Evolutionary conservation across 352 stramenopile genomes (phyloP).

Genomic region (Thalassiosira ordinaria): DNA sequence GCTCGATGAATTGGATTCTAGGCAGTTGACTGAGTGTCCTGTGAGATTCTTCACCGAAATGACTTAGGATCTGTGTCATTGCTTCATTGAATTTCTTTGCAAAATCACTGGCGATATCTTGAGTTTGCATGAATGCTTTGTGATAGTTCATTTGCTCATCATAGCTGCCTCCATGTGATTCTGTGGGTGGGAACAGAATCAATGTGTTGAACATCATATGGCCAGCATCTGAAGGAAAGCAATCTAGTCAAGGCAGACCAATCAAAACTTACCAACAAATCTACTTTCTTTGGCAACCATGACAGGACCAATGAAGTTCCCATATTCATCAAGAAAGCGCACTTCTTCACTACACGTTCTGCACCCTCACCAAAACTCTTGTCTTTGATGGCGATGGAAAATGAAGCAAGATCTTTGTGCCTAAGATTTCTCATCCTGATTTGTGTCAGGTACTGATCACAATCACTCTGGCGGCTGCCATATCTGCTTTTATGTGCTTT

Average conservation of each 20-base stretch:
- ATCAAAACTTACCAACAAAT: constrained; percentile 38
- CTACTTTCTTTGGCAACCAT: constrained; percentile 66
- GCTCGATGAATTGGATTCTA: constrained; percentile 56
- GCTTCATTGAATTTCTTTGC: constrained; percentile 55
- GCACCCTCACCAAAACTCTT: constrained; percentile 58
- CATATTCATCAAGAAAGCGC: constrained; percentile 50
- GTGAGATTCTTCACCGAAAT: constrained; percentile 23
- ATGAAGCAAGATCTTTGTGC: constrained; percentile 51
- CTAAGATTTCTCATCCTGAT: constrained; percentile 19
- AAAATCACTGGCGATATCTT: constrained; percentile 48
- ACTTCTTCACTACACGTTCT: constrained; percentile 55
- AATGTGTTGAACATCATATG: too few species aligned
- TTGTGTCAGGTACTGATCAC: constrained; percentile 2
- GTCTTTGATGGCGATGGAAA: constrained; percentile 57
- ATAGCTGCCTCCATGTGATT: constrained; percentile 9
- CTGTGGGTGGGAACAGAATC: too few species aligned
- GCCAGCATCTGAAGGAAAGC: neutral
- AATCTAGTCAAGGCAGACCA: neutral
- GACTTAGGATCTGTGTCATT: constrained; percentile 17
- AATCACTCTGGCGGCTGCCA: constrained; percentile 7
- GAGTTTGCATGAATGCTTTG: constrained; percentile 55
- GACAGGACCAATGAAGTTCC: constrained; percentile 37
- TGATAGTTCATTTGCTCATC: constrained; percentile 49
- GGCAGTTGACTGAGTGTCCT: constrained; percentile 27
- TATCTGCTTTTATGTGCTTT: neutral